Conservation (phyloP, 1,284 basidiomycete genomes). For the Schizophyllum commune region DNA sequence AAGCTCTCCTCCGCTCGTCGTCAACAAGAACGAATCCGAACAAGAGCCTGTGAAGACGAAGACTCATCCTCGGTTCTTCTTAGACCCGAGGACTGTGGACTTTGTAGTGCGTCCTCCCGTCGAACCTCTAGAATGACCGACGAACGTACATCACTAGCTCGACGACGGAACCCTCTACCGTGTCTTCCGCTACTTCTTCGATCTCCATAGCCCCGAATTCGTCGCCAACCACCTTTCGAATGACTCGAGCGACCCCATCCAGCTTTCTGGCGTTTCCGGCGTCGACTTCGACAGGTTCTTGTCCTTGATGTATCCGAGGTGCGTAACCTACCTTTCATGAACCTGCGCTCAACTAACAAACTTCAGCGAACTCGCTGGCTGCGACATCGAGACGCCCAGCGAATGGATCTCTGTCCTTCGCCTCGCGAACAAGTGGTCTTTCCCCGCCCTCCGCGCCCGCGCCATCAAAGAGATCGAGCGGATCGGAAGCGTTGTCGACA, state of each 20-base stretch:
- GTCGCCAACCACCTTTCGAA: background rate
- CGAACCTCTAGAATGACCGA: background rate
- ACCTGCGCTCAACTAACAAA: background rate
- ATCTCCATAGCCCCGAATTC: background rate
- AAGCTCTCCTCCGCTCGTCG: too few species aligned
- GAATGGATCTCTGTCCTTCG: conserved; percentile 21
- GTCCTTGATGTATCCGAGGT: background rate
- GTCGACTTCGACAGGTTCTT: background rate
- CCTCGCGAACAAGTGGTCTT: conserved; percentile 22
- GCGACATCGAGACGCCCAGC: background rate
- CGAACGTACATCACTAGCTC: background rate
- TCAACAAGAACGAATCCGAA: too few species aligned
- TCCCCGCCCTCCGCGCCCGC: conserved; percentile 15
- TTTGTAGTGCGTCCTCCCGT: background rate
- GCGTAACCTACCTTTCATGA: background rate
- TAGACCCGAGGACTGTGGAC: background rate
- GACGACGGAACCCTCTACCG: background rate
- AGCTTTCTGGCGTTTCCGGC: background rate
- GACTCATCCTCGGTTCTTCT: background rate
- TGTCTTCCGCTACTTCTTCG: background rate
- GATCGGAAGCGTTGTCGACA: background rate
- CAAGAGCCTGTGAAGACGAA: background rate
- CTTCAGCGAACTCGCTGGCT: background rate
- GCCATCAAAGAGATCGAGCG: conserved; percentile 15
- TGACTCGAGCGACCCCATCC: background rate